phyloP scores from a whole-genome alignment of 768 basidiomycete genomes.

The Dacryopinax primogenitus region DNA sequence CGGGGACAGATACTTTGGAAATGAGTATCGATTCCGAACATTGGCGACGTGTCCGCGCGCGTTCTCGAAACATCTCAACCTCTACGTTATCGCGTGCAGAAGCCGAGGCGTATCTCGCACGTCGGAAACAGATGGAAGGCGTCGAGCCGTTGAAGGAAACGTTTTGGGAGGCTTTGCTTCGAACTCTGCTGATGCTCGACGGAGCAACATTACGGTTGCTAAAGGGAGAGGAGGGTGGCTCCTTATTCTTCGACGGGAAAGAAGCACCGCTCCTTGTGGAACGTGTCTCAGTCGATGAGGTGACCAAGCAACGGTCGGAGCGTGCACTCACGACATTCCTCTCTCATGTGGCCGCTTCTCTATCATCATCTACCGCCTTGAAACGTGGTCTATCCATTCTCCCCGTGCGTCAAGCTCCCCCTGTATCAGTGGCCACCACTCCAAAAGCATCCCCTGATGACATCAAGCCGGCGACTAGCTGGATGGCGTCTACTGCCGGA shows the following conservation, averaged over 20 bases:
- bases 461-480: neutral
- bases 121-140: neutral
- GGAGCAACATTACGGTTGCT: neutral
- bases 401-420: neutral
- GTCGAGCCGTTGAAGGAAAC: neutral
- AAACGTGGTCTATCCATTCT: neutral
- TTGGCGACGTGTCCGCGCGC: conserved; percentile 6
- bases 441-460: neutral
- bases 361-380: neutral
- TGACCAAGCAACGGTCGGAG: neutral
- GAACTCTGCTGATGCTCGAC: conserved; percentile 3
- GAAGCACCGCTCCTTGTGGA: conserved; percentile 1
- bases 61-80: neutral
- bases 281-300: neutral
- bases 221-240: neutral
- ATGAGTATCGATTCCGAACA: conserved; percentile 8
- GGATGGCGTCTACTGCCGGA: conserved; percentile 4
- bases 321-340: conserved; percentile 1
- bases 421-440: neutral
- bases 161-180: conserved; percentile 6
- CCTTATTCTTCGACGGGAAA: conserved; percentile 1
- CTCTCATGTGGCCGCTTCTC: neutral
- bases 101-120: neutral
- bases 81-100: neutral
- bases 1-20: neutral